Conservation (phyloP, 2,329 filamentous ascomycete species). For the Xylaria sp. region DNA sequence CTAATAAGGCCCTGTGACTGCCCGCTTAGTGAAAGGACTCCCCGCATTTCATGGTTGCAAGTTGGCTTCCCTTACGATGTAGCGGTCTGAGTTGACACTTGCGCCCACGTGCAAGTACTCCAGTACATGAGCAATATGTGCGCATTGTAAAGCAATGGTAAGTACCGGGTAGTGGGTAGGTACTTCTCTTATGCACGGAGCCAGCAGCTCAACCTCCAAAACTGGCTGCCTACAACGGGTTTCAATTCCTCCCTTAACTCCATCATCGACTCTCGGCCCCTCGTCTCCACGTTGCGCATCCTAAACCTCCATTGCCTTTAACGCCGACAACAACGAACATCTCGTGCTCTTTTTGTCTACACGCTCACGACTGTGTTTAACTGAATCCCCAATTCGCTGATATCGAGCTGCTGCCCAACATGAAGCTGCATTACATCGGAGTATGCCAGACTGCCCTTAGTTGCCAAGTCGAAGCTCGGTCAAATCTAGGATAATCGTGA, state of each 20-base stretch:
- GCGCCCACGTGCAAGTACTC: neutral
- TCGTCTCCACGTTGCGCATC: conserved; percentile 24
- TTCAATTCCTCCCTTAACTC: conserved; percentile 26
- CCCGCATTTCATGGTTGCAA: conserved; percentile 10
- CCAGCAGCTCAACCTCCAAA: conserved; percentile 6
- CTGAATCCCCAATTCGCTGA: neutral
- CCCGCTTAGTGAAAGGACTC: conserved; percentile 11
- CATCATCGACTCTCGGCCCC: conserved; percentile 32
- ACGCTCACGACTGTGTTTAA: neutral
- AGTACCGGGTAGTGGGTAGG: neutral
- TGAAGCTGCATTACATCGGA: conserved; percentile 91
- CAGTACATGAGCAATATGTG: neutral
- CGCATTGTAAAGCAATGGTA: neutral
- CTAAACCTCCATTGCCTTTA: conserved; percentile 6
- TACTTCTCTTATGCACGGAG: neutral
- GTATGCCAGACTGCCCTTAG: conserved; percentile 62
- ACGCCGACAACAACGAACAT: conserved; percentile 14
- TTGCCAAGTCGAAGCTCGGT: conserved; percentile 41
- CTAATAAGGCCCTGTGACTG: neutral
- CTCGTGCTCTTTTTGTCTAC: conserved; percentile 7
- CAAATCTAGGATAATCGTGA: conserved; percentile 6
- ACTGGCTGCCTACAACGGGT: neutral
- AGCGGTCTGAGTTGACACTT: conserved; percentile 22
- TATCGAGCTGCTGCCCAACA: conserved; percentile 56
- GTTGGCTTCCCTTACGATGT: conserved; percentile 1